Evolutionary conservation across 495 filamentous ascomycete species (phyloP).

Genomic region (Penicillium taxi): DNA sequence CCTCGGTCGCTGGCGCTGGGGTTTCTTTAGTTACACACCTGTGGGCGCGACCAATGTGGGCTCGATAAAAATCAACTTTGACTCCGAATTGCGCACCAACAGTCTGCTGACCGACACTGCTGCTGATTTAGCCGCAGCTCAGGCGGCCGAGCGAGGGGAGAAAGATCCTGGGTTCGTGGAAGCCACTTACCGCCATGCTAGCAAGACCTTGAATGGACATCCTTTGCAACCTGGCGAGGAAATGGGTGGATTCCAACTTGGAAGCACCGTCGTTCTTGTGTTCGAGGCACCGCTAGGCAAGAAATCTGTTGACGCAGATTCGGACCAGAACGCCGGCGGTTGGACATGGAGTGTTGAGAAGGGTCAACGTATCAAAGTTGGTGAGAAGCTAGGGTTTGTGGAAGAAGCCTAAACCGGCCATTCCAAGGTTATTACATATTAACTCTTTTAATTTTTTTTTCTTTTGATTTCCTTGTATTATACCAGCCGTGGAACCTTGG

Average conservation of each 20-base stretch:
- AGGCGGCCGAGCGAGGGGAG: conserved; percentile 67
- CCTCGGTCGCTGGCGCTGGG: conserved; percentile 89
- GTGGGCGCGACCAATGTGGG: conserved; percentile 99
- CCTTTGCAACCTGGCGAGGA: conserved; percentile 82
- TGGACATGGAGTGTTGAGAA: conserved; percentile 79
- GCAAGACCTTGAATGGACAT: conserved; percentile 68
- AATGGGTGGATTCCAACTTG: conserved; percentile 96
- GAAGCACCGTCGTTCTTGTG: conserved; percentile 90
- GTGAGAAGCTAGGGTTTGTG: conserved; percentile 70
- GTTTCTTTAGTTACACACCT: conserved; percentile 92
- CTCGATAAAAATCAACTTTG: conserved; percentile 95
- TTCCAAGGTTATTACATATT: too few species aligned
- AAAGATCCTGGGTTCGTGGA: conserved; percentile 80
- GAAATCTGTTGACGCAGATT: conserved; percentile 51
- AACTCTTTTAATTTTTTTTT: too few species aligned
- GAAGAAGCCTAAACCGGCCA: conserved; percentile 16
- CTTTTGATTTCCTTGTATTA: too few species aligned
- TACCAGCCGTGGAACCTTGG: too few species aligned
- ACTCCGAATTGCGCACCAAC: conserved; percentile 89
- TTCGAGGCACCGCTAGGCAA: conserved; percentile 82
- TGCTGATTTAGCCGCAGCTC: conserved; percentile 71
- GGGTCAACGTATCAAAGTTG: conserved; percentile 82
- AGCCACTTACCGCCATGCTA: conserved; percentile 78
- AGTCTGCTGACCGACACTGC: conserved; percentile 81
- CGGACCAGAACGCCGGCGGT: conserved; percentile 47